Base-by-base conservation (phyloP, 371 early-diverging fungal species). In the Mortierella sp. region DNA sequence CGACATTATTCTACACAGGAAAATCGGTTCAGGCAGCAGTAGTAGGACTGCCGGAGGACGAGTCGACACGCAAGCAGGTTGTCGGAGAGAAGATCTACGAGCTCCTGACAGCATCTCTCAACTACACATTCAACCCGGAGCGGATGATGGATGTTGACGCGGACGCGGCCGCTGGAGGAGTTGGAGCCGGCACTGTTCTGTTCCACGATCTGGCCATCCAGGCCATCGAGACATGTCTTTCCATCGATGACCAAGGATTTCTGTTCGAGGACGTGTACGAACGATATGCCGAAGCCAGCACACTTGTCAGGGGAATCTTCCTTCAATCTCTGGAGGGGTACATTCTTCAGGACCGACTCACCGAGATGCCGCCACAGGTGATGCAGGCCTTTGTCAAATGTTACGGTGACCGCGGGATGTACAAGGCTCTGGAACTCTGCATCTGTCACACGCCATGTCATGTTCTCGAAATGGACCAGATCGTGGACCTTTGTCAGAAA, bases 241-340 rank as follows among this genome's bases (percentile, higher is more conserved):
- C 93, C 18, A 94, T 96, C 90, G 83, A 91, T 8, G 90, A 92
- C 29, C 88, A 90, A 14, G 94, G 92, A 16, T 93, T 95, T 35
- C 83, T 97, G n/a, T 95, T 95, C 83, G 93, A 91, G 51, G 92
- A 93, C 0, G 93, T 95, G 0, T 97, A 93, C 75, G 97, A 96
- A 24, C 89, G 89, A 27, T 96, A 94, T 83, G 82, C 87, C 14
- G 95, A 95, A 12, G 89, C 90, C 11, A 84, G 77, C 38, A 75
- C 73, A 65, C 89, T 88, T 41, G 91, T 92, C 3, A 88, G 86
- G 44, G 90, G 90, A 4, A 81, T 92, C 21, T 95, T 95, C 74
- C 88, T 96, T 65, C 93, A 95, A 75, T 91, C 89, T 1, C 82
- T 96, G 27, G 95, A 93, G 56, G 91, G 92, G 0, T 93, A 92